phyloP scores from a whole-genome alignment of 768 basidiomycete species.

The Aureoboletus auriporus region DNA sequence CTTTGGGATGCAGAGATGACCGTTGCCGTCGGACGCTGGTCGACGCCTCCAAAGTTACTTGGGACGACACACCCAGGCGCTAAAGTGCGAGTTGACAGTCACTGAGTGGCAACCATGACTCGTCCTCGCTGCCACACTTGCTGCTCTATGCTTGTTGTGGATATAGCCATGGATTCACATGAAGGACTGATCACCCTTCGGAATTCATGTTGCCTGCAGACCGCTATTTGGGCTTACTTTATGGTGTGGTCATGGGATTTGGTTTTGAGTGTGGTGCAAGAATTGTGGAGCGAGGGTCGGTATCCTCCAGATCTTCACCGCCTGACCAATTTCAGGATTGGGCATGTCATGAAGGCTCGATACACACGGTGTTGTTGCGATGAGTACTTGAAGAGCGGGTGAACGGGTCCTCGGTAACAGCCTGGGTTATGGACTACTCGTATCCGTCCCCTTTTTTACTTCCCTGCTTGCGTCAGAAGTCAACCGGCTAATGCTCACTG shows the following conservation, averaged over 20 bases:
- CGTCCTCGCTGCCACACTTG: constrained; percentile 26
- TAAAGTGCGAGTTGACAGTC: constrained; percentile 30
- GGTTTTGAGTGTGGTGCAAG: constrained; percentile 31
- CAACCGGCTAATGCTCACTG: constrained; percentile 34
- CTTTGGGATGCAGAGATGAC: constrained; percentile 15
- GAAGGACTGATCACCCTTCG: constrained; percentile 30
- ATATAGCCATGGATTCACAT: constrained; percentile 20
- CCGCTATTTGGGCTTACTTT: constrained; percentile 21
- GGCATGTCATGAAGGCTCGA: constrained; percentile 25
- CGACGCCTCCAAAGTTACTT: constrained; percentile 18
- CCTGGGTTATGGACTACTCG: constrained; percentile 28
- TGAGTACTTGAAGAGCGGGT: constrained; percentile 21
- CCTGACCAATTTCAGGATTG: constrained; percentile 33
- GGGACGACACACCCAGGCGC: constrained; percentile 24
- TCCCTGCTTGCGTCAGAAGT: constrained; percentile 33
- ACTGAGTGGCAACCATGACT: constrained; percentile 26
- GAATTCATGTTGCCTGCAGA: constrained; percentile 23
- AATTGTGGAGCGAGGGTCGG: constrained; percentile 26
- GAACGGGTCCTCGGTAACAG: constrained; percentile 25
- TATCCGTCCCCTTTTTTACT: constrained; percentile 44
- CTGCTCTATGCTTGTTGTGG: constrained; percentile 16
- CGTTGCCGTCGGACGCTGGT: constrained; percentile 22
- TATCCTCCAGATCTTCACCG: constrained; percentile 30
- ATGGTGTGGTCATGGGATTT: constrained; percentile 30
- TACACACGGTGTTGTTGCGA: constrained; percentile 16